phyloP scores from a whole-genome alignment of 371 early-diverging fungal genomes.

The Apophysomyces sp. region DNA sequence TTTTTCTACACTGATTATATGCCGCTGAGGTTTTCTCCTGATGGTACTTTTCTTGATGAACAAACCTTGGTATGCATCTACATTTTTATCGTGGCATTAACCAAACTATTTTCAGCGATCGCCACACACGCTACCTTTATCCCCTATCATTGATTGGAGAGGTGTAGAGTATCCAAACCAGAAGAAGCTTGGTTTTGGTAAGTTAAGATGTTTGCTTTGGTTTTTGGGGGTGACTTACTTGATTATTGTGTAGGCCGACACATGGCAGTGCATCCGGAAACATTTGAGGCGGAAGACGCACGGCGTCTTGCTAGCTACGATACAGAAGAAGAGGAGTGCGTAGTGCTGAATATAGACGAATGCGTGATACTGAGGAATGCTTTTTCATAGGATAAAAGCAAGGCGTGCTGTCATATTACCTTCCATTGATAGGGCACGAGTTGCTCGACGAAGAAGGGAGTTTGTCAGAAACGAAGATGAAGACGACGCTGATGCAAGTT shows the following conservation, averaged over 20 bases:
- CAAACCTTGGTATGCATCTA: conserved; percentile 45
- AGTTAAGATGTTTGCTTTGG: background rate
- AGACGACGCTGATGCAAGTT: conserved; percentile 49
- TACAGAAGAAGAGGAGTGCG: conserved; percentile 49
- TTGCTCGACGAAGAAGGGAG: conserved; percentile 39
- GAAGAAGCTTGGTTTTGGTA: conserved; percentile 59
- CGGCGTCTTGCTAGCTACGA: conserved; percentile 43
- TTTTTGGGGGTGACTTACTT: background rate
- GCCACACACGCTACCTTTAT: conserved; percentile 65
- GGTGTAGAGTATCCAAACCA: conserved; percentile 71
- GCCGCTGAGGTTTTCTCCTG: conserved; percentile 60
- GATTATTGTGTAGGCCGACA: conserved; percentile 23
- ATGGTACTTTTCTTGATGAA: conserved; percentile 74
- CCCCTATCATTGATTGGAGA: conserved; percentile 65
- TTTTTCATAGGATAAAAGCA: conserved; percentile 11
- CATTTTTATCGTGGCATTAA: background rate
- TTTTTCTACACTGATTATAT: conserved; percentile 75
- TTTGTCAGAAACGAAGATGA: conserved; percentile 51
- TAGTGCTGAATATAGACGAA: background rate
- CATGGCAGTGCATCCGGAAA: conserved; percentile 52
- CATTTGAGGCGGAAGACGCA: conserved; percentile 48
- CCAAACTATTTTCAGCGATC: conserved; percentile 30
- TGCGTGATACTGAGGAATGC: background rate
- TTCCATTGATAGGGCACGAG: conserved; percentile 44
- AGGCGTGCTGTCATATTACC: conserved; percentile 27